Evolutionary conservation across 2,329 filamentous ascomycete species (phyloP).

Genomic region (Botrytis fabae): DNA sequence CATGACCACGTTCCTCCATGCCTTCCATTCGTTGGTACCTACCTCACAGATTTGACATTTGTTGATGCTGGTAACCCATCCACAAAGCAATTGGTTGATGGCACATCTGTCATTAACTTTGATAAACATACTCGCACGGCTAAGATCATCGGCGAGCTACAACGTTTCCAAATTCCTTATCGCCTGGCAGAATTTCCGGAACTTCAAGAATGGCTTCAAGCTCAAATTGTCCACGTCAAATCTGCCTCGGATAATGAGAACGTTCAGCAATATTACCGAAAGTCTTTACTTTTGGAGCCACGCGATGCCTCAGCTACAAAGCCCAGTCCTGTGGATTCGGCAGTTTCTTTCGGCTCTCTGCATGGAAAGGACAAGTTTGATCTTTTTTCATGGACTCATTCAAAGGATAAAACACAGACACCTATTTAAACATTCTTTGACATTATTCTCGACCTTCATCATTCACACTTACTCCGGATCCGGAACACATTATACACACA

Average conservation of each 20-base stretch:
- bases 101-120: constrained; percentile 88
- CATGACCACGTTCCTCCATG: constrained; percentile 88
- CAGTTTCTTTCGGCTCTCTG: constrained; percentile 31
- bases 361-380: constrained; percentile 52
- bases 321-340: constrained; percentile 37
- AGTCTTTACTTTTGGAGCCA: constrained; percentile 66
- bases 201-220: constrained; percentile 88
- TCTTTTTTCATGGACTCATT: constrained; percentile 52
- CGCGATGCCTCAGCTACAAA: constrained; percentile 43
- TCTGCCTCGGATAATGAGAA: constrained; percentile 56
- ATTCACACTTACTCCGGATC: constrained; percentile 15
- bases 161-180: constrained; percentile 95
- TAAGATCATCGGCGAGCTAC: constrained; percentile 92
- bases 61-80: constrained; percentile 91
- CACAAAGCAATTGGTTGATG: constrained; percentile 74
- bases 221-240: constrained; percentile 72
- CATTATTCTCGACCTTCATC: not conserved
- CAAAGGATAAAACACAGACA: constrained; percentile 32
- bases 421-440: constrained; percentile 19
- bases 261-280: constrained; percentile 65
- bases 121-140: constrained; percentile 95
- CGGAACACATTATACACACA: constrained; percentile 22
- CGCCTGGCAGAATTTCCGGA: constrained; percentile 79
- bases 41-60: constrained; percentile 93
- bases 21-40: constrained; percentile 93